Evolutionary conservation across 1,284 basidiomycete genomes (phyloP).

Genomic region (Dichomitus squalens): DNA sequence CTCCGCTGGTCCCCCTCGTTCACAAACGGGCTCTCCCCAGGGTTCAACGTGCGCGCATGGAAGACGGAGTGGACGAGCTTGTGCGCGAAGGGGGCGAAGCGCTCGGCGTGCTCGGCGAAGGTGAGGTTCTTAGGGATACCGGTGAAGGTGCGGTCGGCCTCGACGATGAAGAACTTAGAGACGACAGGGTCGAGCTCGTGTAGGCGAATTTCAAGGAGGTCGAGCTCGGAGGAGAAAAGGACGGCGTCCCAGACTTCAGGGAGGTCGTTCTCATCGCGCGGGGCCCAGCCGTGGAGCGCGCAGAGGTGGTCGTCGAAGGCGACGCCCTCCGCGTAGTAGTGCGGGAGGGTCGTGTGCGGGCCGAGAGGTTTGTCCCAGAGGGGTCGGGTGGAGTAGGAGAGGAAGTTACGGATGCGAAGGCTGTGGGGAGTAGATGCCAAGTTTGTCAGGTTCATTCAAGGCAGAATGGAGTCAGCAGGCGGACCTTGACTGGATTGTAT

Average conservation of each 20-base stretch:
- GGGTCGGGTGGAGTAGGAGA: constrained; percentile 64
- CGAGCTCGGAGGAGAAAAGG: constrained; percentile 66
- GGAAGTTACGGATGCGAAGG: constrained; percentile 44
- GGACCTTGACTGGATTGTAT: constrained; percentile 16
- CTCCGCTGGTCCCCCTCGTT: constrained; percentile 38
- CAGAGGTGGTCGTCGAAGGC: constrained; percentile 48
- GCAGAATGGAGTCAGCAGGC: background rate
- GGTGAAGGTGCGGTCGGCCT: constrained; percentile 65
- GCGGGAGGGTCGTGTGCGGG: constrained; percentile 49
- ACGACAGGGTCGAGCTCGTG: constrained; percentile 66
- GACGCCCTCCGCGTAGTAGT: constrained; percentile 60
- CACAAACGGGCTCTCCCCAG: constrained; percentile 40
- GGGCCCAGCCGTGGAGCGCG: constrained; percentile 55
- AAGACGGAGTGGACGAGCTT: constrained; percentile 56
- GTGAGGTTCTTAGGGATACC: constrained; percentile 58
- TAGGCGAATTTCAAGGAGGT: constrained; percentile 69
- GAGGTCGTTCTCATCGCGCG: constrained; percentile 28
- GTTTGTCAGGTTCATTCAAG: background rate
- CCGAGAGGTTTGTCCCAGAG: constrained; percentile 63
- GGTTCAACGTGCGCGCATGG: constrained; percentile 17
- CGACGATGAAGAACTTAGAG: constrained; percentile 67
- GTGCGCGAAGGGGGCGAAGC: constrained; percentile 52
- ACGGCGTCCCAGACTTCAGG: constrained; percentile 53
- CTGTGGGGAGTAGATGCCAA: constrained; percentile 13
- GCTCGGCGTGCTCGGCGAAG: constrained; percentile 49